phyloP scores from a whole-genome alignment of 805 yeast genomes.

The Lachancea thermotolerans region DNA sequence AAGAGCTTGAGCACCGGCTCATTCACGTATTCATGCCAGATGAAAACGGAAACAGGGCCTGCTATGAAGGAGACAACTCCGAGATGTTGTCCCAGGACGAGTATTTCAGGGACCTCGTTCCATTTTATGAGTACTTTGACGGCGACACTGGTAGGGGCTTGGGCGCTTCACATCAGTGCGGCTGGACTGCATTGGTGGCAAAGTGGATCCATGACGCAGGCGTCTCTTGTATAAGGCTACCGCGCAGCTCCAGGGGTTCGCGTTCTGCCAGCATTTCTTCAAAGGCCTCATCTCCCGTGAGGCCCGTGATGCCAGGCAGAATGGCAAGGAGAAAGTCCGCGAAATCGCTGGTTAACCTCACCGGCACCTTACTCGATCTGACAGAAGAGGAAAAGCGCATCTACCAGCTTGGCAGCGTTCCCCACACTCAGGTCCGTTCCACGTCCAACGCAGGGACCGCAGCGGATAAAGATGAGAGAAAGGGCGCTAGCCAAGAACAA shows the following conservation, averaged over 20 bases:
- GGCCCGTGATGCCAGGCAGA: constrained; percentile 32
- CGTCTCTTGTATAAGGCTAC: constrained; percentile 39
- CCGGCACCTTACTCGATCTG: constrained; percentile 60
- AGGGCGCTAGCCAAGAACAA: too few relatives aligned
- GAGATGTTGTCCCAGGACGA: constrained; percentile 57
- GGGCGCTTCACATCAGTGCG: constrained; percentile 92
- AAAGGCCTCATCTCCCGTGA: constrained; percentile 11
- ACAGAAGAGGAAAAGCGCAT: constrained; percentile 49
- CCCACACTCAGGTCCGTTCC: not conserved
- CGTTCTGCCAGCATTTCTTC: constrained; percentile 26
- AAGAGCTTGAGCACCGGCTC: constrained; percentile 79
- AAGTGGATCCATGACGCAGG: constrained; percentile 90
- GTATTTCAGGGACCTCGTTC: constrained; percentile 65
- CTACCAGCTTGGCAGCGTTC: constrained; percentile 20
- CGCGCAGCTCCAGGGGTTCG: constrained; percentile 26
- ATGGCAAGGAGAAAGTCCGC: constrained; percentile 64
- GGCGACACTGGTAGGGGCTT: constrained; percentile 93
- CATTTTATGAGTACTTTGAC: constrained; percentile 83
- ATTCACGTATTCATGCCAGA: constrained; percentile 70
- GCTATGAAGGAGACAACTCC: constrained; percentile 62
- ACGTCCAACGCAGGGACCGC: not conserved
- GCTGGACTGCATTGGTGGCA: constrained; percentile 93
- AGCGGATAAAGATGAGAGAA: not conserved
- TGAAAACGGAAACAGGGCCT: constrained; percentile 62
- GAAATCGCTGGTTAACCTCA: constrained; percentile 62